These are phyloP conservation scores for Exophiala spinifera DNA, from an alignment of 2,329 filamentous ascomycete genomes.

Conservation along the genomic window DNA sequence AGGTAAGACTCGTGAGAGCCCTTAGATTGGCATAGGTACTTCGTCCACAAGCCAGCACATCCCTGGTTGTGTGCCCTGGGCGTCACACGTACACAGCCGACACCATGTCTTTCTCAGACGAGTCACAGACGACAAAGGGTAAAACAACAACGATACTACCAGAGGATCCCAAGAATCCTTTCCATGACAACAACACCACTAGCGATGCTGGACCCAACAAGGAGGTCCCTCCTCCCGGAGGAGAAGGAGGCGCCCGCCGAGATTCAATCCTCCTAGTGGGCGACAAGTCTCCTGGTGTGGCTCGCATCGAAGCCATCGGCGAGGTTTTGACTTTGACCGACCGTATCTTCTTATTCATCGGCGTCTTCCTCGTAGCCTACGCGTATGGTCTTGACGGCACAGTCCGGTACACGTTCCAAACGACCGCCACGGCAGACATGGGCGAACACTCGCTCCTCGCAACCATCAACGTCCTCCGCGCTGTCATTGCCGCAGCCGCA, in stretches of 20 bases:
- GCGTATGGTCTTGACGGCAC: constrained; percentile 45
- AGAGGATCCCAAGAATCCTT: neutral
- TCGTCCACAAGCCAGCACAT: too few species aligned
- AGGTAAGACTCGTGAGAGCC: too few species aligned
- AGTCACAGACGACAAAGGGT: constrained; percentile 1
- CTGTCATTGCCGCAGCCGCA: constrained; percentile 59
- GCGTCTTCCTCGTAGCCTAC: constrained; percentile 63
- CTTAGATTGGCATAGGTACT: too few species aligned
- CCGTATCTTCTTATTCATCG: constrained; percentile 57
- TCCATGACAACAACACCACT: too few species aligned
- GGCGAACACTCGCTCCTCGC: constrained; percentile 54
- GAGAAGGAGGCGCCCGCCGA: neutral
- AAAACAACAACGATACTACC: neutral
- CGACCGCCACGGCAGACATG: constrained; percentile 54
- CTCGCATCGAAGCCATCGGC: constrained; percentile 57
- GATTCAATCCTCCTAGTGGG: constrained; percentile 25
- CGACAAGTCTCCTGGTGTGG: constrained; percentile 52
- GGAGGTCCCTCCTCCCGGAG: too few species aligned
- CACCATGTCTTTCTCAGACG: constrained; percentile 16
- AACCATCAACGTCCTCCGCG: constrained; percentile 57
- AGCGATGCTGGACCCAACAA: too few species aligned
- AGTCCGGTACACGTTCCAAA: constrained; percentile 34
- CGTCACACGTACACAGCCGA: too few species aligned
- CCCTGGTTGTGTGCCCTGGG: too few species aligned
- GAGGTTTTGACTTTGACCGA: constrained; percentile 52